Evolutionary conservation across 169 alveolate species (phyloP).

Genomic region (Plasmodium vivax): DNA sequence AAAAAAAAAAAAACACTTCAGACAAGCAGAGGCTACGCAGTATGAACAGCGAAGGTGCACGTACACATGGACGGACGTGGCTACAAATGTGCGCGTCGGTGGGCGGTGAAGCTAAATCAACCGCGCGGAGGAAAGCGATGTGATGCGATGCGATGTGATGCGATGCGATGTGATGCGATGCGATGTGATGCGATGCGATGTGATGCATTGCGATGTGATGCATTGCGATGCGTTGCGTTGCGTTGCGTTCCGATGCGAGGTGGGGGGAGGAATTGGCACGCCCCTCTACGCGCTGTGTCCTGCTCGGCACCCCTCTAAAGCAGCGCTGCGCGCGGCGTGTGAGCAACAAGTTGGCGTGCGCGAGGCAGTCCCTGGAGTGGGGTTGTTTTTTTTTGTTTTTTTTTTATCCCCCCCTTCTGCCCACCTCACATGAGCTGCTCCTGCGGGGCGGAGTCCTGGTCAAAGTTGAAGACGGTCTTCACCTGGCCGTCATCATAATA

Average conservation of each 20-base stretch:
- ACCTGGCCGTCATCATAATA: conserved; percentile 73
- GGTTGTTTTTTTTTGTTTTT: too few relatives aligned
- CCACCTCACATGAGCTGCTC: conserved; percentile 1
- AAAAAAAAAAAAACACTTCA: not conserved
- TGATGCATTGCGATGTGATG: too few relatives aligned
- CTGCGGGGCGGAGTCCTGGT: conserved; percentile 39
- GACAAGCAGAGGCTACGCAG: not conserved
- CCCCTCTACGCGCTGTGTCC: not conserved
- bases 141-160: not conserved
- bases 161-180: too few relatives aligned
- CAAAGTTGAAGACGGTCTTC: conserved; percentile 76
- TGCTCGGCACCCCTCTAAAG: not conserved
- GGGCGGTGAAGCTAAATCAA: not conserved
- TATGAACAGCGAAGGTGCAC: not conserved
- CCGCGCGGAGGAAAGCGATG: not conserved
- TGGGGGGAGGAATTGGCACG: not conserved
- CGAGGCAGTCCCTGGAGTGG: not conserved
- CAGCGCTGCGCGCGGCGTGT: not conserved
- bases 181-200: too few relatives aligned
- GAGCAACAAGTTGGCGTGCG: not conserved
- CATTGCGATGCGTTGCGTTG: too few relatives aligned
- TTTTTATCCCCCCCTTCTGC: not conserved
- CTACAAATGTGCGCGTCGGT: not conserved
- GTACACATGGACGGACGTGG: not conserved
- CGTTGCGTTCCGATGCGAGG: too few relatives aligned